Percentiles rank a stretch among this genome's conserved stretches.
These are phyloP conservation scores for Hypoxylon sp. DNA, from an alignment of 2,329 filamentous ascomycete genomes.

Conservation along the genomic window DNA sequence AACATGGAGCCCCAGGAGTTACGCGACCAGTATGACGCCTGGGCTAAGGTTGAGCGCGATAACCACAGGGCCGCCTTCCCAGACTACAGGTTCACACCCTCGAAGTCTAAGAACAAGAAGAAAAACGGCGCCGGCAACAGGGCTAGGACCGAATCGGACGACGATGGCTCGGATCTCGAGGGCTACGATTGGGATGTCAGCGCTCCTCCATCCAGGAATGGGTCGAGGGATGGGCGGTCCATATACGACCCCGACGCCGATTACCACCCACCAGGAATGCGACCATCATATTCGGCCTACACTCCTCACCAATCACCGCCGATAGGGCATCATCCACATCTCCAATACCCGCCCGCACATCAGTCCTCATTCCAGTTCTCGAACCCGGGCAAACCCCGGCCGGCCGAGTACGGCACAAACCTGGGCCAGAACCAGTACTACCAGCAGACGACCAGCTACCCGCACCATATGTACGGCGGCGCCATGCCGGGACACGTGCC, in stretches of 20 bases:
- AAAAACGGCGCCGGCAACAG: background rate
- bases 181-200: constrained; percentile 61
- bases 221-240: constrained; percentile 53
- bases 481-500: constrained; percentile 21
- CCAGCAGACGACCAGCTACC: constrained; percentile 54
- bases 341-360: constrained; percentile 37
- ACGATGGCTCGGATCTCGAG: constrained; percentile 63
- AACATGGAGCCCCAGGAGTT: constrained; percentile 81
- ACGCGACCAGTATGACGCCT: constrained; percentile 81
- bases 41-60: constrained; percentile 83
- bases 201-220: constrained; percentile 52
- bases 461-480: constrained; percentile 39
- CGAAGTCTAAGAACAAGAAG: constrained; percentile 71
- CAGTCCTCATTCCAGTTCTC: constrained; percentile 56
- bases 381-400: constrained; percentile 57
- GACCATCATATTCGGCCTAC: constrained; percentile 37
- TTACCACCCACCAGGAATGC: constrained; percentile 45
- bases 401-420: constrained; percentile 57
- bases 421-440: constrained; percentile 56
- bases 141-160: constrained; percentile 53
- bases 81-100: constrained; percentile 93
- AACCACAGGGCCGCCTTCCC: constrained; percentile 91
- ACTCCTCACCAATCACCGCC: constrained; percentile 33
- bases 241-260: constrained; percentile 54
- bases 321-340: constrained; percentile 25